These are phyloP conservation scores for Vitis hybrid DNA, from an alignment of 177 flowering plant species.

Conservation along the genomic window DNA sequence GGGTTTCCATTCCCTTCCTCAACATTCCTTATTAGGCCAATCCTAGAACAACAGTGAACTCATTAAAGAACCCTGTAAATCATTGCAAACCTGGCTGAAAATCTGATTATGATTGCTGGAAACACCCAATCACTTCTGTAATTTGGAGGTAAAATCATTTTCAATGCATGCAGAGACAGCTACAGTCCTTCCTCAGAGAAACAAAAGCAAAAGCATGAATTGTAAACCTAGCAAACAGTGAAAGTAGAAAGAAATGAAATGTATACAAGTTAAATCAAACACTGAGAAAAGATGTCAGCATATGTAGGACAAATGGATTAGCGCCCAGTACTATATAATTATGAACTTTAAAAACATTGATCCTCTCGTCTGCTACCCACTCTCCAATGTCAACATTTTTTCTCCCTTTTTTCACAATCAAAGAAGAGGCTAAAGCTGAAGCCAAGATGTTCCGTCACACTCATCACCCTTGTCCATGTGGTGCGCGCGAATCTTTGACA, in stretches of 20 bases:
- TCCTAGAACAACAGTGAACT: no score
- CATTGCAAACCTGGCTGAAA: no score
- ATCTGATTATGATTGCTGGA: no score
- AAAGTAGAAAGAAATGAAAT: not conserved
- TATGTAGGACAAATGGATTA: slow-evolving; percentile 9
- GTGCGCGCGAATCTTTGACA: slow-evolving; percentile 28
- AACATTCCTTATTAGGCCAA: no score
- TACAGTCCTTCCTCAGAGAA: no score
- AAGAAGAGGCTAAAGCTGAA: slow-evolving; percentile 6
- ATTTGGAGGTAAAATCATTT: no score
- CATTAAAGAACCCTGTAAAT: no score
- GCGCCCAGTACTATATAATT: no score
- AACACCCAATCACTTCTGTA: no score
- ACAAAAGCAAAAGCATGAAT: slow-evolving; percentile 6
- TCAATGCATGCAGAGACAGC: no score
- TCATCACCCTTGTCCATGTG: slow-evolving; percentile 18
- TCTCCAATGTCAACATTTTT: not conserved
- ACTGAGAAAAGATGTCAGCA: not conserved
- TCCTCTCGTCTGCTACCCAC: no score
- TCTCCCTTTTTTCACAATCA: slow-evolving; percentile 6
- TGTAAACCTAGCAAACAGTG: slow-evolving; percentile 1
- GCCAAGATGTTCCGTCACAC: slow-evolving; percentile 15
- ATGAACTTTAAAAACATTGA: not conserved
- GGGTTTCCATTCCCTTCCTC: no score
- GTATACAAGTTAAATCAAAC: not conserved